Evolutionary conservation across 2,329 filamentous ascomycete genomes (phyloP).

Genomic region (Ascochyta fabae): DNA sequence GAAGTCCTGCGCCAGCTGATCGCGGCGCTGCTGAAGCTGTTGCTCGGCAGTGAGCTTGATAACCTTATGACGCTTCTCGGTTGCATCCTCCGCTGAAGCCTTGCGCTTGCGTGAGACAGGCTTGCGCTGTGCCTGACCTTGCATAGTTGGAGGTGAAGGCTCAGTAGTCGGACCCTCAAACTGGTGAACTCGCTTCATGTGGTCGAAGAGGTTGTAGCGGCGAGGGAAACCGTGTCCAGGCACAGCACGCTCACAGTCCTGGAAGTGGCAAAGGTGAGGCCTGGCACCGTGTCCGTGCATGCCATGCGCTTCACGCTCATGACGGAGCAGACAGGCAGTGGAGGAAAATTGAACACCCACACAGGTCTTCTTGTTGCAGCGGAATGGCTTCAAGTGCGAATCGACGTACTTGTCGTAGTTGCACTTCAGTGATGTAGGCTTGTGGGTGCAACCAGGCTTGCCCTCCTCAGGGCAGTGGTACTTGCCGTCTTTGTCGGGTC

Average conservation of each 20-base stretch:
- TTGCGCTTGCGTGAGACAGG: conserved; percentile 45
- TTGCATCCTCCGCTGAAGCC: conserved; percentile 37
- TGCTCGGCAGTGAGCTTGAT: conserved; percentile 43
- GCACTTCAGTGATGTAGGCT: conserved; percentile 95
- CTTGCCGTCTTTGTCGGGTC: conserved; percentile 73
- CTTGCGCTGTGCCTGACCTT: conserved; percentile 36
- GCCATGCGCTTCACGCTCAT: conserved; percentile 94
- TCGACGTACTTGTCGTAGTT: conserved; percentile 99
- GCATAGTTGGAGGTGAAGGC: conserved; percentile 36
- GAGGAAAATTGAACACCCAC: conserved; percentile 90
- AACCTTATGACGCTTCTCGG: conserved; percentile 45
- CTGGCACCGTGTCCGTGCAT: conserved; percentile 95
- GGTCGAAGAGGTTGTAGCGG: conserved; percentile 94
- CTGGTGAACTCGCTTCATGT: conserved; percentile 93
- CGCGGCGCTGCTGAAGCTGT: conserved; percentile 41
- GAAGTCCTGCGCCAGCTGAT: conserved; percentile 41
- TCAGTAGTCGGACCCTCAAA: conserved; percentile 53
- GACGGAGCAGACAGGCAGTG: conserved; percentile 90
- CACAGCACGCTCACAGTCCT: conserved; percentile 83
- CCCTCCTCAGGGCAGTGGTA: conserved; percentile 93
- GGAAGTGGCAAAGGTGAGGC: conserved; percentile 86
- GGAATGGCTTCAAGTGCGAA: conserved; percentile 94
- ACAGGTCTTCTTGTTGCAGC: conserved; percentile 86
- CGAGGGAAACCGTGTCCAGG: conserved; percentile 89
- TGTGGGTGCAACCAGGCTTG: conserved; percentile 79